Conservation (phyloP, 2,329 filamentous ascomycete genomes). For the Camillea tinctor region DNA sequence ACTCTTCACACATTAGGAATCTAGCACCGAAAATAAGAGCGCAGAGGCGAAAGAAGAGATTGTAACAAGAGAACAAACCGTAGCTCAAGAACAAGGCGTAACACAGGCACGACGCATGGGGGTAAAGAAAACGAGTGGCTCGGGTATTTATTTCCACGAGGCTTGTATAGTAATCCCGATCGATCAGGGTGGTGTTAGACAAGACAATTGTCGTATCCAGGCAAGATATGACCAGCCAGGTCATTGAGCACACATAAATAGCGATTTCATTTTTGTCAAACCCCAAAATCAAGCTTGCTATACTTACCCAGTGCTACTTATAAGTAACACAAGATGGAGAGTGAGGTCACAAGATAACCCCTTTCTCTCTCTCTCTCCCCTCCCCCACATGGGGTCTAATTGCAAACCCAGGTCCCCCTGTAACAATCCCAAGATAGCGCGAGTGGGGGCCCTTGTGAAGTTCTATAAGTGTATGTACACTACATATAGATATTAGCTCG, state of each 20-base stretch:
- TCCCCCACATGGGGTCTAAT: not conserved
- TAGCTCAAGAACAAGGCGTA: no score
- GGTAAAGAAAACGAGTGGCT: no score
- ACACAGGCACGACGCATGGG: no score
- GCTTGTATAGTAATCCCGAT: not conserved
- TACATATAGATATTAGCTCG: not conserved
- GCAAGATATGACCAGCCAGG: not conserved
- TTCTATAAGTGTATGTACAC: not conserved
- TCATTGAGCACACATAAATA: not conserved
- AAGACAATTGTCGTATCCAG: not conserved
- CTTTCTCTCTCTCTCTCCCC: no score
- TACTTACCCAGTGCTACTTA: not conserved
- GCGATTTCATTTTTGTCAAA: not conserved
- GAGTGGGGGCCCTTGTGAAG: not conserved
- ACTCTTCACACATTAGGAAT: no score
- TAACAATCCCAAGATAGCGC: not conserved
- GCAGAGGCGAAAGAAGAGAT: no score
- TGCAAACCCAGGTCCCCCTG: no score
- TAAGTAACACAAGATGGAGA: no score
- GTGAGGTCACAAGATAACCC: not conserved
- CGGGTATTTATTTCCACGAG: not conserved
- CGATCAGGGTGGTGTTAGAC: not conserved
- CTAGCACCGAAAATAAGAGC: no score
- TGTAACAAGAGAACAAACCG: no score
- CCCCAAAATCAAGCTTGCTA: not conserved